Evolutionary conservation across 352 stramenopile species (phyloP), one percentile per base, ranked within the genome.

Genomic region (Phytophthora meadii): DNA sequence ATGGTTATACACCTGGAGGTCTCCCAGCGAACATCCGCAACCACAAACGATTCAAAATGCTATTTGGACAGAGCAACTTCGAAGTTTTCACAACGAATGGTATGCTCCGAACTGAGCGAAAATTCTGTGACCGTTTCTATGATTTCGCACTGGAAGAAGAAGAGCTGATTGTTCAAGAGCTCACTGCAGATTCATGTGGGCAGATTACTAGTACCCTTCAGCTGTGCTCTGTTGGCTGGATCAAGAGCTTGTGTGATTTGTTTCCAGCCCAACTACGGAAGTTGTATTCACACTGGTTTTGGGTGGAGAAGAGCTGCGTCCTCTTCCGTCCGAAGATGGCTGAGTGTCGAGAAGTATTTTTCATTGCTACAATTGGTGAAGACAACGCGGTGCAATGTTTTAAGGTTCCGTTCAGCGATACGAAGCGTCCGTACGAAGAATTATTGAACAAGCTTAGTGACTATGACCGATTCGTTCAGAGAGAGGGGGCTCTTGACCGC

Each of bases 11-110:
- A 15, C 72, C 77, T 15, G 68, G 70, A 15, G 72, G 77, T 3
- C 53, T 92, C 3, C 77, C 81, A n/a, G 4, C 11, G 0, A 27
- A 52, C 0, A 87, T 92, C 55, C 76, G 77, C 7, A 0, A 54
- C 0, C 49, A 77, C 10, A 3, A 65, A 15, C 44, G 48, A 14
- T 92, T 87, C 45, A 28, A 45, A 8, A 41, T 50, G n/a, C 40
- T 90, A 3, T 92, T 92, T 62, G 65, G 72, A 2, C 44, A 54
- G 0, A 54, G 66, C 30, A 80, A 92, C 22, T 90, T 90, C 47
- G 79, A 89, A 61, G 79, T 89, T 1, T 68, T 63, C 8, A 64
- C 44, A 30, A 28, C 30, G 0, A 70, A 70, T 44, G 67, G 67
- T 11, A 60, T 79, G 14, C 79, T 81, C 11, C 63, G 57, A 37